phyloP scores from a whole-genome alignment of 208 protist species.

The Zelonia costaricensis region DNA sequence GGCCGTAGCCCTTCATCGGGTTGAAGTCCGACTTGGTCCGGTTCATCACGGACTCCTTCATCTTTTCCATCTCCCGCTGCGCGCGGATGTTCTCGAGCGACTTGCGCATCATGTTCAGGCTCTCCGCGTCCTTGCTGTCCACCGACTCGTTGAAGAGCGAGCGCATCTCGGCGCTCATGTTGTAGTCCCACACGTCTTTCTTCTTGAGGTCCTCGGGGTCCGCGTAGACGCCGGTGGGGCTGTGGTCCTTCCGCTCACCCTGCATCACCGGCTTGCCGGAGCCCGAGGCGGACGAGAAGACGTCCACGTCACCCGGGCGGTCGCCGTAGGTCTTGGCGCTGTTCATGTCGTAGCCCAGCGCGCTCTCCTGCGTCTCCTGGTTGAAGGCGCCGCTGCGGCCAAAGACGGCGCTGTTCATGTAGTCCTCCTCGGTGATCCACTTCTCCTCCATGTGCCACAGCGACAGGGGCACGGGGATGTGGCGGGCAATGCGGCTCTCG shows the following conservation, averaged over 20 bases:
- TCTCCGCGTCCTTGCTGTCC: constrained; percentile 76
- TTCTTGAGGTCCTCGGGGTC: constrained; percentile 81
- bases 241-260: constrained; percentile 82
- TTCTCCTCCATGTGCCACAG: constrained; percentile 92
- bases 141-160: constrained; percentile 71
- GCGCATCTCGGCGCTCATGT: constrained; percentile 71
- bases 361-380: constrained; percentile 88
- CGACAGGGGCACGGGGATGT: constrained; percentile 82
- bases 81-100: constrained; percentile 86
- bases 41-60: constrained; percentile 85
- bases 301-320: constrained; percentile 64
- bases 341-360: constrained; percentile 88
- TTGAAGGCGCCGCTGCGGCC: constrained; percentile 82
- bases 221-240: constrained; percentile 81
- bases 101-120: constrained; percentile 84
- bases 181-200: constrained; percentile 84
- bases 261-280: constrained; percentile 68
- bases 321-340: constrained; percentile 73
- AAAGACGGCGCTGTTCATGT: constrained; percentile 80
- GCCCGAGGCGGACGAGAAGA: constrained; percentile 43
- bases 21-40: constrained; percentile 23
- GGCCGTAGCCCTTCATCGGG: constrained; percentile 34
- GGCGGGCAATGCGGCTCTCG: constrained; percentile 73
- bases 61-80: constrained; percentile 77
- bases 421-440: constrained; percentile 90